Evolutionary conservation across 1,139 yeast genomes (phyloP).

Genomic region (Yamadazyma friedrichii): DNA sequence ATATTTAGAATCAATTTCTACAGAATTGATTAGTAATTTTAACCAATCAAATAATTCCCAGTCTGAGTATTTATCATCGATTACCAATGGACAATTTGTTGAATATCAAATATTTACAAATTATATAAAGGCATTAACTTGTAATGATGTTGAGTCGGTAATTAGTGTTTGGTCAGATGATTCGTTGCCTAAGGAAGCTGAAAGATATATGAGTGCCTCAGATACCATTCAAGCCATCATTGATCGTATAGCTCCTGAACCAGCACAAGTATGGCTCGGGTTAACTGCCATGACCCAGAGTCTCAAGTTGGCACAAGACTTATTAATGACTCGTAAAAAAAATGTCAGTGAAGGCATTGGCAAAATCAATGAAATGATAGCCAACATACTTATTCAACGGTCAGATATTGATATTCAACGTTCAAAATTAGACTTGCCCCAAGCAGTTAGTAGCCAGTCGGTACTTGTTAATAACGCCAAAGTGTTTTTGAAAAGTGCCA

Average conservation of each 20-base stretch:
- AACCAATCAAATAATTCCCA: constrained; percentile 20
- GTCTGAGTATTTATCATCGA: constrained; percentile 26
- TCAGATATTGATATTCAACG: constrained; percentile 57
- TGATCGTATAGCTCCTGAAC: constrained; percentile 33
- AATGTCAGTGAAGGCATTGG: constrained; percentile 29
- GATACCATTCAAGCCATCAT: constrained; percentile 44
- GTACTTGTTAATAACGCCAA: constrained; percentile 38
- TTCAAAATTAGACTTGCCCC: constrained; percentile 29
- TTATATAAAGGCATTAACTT: constrained; percentile 22
- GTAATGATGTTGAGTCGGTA: constrained; percentile 17
- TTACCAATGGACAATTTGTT: constrained; percentile 22
- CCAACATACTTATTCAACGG: constrained; percentile 46
- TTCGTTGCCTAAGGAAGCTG: constrained; percentile 28
- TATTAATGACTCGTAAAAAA: constrained; percentile 23
- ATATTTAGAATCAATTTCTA: constrained; percentile 22
- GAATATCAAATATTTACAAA: constrained; percentile 25
- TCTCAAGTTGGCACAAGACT: constrained; percentile 40
- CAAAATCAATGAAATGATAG: constrained; percentile 36
- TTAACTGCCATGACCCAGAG: constrained; percentile 36
- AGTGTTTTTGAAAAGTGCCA: constrained; percentile 46
- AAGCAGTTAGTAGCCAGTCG: constrained; percentile 27
- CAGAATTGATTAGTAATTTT: constrained; percentile 23
- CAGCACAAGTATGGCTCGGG: constrained; percentile 35
- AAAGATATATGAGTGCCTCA: constrained; percentile 38
- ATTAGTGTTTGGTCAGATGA: constrained; percentile 23